Conservation (phyloP, 1,284 basidiomycete species). For the Trametes polyzona region DNA sequence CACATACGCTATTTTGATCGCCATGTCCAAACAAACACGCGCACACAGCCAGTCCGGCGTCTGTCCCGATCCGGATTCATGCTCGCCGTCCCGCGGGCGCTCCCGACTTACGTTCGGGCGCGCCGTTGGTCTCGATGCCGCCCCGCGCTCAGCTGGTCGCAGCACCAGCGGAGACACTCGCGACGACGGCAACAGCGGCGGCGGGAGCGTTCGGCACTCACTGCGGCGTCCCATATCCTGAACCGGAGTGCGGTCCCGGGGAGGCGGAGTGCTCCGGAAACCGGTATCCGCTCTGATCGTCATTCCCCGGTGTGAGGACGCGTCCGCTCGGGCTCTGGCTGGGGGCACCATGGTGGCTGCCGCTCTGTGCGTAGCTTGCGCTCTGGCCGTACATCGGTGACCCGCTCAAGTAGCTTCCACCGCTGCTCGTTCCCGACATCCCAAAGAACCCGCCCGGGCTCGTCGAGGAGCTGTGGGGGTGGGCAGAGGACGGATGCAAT, state of each 20-base stretch:
- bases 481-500: slow-evolving; percentile 27
- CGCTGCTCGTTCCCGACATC: slow-evolving; percentile 30
- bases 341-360: slow-evolving; percentile 27
- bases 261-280: slow-evolving; percentile 38
- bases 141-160: neutral
- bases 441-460: slow-evolving; percentile 28
- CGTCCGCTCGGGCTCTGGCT: slow-evolving; percentile 29
- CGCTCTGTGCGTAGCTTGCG: slow-evolving; percentile 27
- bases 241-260: slow-evolving; percentile 36
- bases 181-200: neutral
- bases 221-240: slow-evolving; percentile 41
- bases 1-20: slow-evolving; percentile 23
- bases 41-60: slow-evolving; percentile 1
- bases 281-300: slow-evolving; percentile 32
- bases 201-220: slow-evolving; percentile 6
- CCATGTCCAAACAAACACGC: slow-evolving; percentile 20
- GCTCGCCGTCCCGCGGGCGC: neutral
- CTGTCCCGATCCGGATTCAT: slow-evolving; percentile 4
- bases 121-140: neutral
- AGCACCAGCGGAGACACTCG: neutral
- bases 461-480: slow-evolving; percentile 17
- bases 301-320: slow-evolving; percentile 31
- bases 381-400: slow-evolving; percentile 25
- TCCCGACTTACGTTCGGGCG: neutral
- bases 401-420: slow-evolving; percentile 28